A percentile compares a stretch with the other conserved stretches of the same genome.
Conservation (phyloP, 768 basidiomycete genomes). For the Imleria badia region DNA sequence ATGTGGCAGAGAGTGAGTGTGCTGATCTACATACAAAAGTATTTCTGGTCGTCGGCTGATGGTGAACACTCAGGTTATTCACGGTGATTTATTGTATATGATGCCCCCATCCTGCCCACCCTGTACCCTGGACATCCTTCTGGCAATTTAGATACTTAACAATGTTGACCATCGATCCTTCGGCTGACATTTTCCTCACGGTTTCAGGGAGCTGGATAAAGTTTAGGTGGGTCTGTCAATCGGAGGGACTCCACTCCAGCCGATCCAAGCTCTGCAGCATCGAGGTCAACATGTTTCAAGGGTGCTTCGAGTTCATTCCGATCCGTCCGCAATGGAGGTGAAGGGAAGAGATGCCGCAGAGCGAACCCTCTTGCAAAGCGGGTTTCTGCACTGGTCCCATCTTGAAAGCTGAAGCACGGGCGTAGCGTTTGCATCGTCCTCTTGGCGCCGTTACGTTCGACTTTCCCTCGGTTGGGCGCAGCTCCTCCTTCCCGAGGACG, state of each 20-base stretch:
- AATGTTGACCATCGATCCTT: background rate
- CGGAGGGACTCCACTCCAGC: constrained; percentile 1
- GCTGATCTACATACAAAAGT: background rate
- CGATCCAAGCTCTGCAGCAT: constrained; percentile 1
- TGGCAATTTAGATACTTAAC: constrained; percentile 1
- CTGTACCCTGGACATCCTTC: constrained; percentile 16
- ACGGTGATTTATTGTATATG: constrained; percentile 1
- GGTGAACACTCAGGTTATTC: constrained; percentile 5
- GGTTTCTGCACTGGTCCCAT: background rate
- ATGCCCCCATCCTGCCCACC: constrained; percentile 15
- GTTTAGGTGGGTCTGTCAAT: background rate
- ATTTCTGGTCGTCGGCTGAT: constrained; percentile 10
- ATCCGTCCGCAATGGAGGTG: background rate
- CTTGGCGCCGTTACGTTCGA: constrained; percentile 1
- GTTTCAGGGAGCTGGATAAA: background rate
- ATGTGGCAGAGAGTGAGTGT: constrained; percentile 4
- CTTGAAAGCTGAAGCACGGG: background rate
- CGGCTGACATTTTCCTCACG: constrained; percentile 3
- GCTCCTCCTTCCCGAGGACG: background rate
- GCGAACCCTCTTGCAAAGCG: background rate
- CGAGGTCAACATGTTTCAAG: background rate
- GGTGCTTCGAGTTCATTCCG: background rate
- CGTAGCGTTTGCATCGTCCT: background rate
- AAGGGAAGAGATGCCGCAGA: background rate
- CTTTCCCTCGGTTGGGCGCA: background rate